These are phyloP conservation scores for Tuber brumale DNA, from an alignment of 495 filamentous ascomycete genomes.

Conservation along the genomic window DNA sequence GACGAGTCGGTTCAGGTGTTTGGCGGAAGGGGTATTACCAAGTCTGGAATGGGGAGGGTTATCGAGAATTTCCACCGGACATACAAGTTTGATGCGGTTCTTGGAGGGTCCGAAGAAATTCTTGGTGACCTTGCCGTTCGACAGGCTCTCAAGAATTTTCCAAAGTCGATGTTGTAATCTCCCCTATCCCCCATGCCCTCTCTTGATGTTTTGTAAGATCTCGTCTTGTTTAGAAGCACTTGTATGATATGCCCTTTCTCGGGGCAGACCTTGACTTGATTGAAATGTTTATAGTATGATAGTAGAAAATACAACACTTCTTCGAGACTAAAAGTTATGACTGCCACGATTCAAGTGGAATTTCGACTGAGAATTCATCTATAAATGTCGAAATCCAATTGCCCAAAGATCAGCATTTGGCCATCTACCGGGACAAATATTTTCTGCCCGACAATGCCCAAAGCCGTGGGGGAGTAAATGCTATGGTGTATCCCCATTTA, in stretches of 20 bases:
- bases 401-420: not conserved
- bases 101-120: conserved; percentile 80
- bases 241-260: not conserved
- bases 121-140: conserved; percentile 73
- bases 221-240: not conserved
- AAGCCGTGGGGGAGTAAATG: no score
- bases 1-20: conserved; percentile 82
- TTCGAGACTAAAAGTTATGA: not conserved
- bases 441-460: no score
- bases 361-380: not conserved
- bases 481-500: no score
- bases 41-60: conserved; percentile 72
- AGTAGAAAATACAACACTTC: not conserved
- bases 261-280: not conserved
- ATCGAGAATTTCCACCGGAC: conserved; percentile 77
- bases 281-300: not conserved
- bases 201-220: not conserved
- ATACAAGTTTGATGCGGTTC: conserved; percentile 84
- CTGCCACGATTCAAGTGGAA: not conserved
- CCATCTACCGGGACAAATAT: no score
- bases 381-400: not conserved
- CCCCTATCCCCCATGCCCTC: not conserved
- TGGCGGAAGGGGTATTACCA: conserved; percentile 72
- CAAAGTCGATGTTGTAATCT: conserved; percentile 68
- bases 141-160: conserved; percentile 75